phyloP scores from a whole-genome alignment of 371 early-diverging fungal genomes.

The Haplosporangium sp. region DNA sequence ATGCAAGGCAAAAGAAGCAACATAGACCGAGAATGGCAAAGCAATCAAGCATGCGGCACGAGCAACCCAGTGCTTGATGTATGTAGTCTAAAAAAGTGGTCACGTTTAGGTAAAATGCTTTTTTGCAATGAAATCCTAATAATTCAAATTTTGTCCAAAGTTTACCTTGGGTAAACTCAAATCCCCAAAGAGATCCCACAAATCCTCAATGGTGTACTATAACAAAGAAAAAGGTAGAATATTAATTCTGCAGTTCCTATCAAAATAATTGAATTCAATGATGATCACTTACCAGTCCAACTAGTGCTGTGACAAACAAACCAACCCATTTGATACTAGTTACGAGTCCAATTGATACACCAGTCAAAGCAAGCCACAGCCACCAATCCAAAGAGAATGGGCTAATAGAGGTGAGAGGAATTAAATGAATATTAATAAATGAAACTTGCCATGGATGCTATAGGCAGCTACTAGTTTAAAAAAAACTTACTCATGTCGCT shows the following conservation, averaged over 20 bases:
- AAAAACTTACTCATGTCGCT: slow-evolving; percentile 69
- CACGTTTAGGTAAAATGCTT: too few species aligned
- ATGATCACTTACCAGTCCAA: slow-evolving; percentile 79
- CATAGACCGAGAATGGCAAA: slow-evolving; percentile 90
- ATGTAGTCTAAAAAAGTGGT: slow-evolving; percentile 60
- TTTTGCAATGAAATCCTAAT: too few species aligned
- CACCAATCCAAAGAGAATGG: slow-evolving; percentile 91
- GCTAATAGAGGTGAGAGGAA: slow-evolving; percentile 46
- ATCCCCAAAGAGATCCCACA: slow-evolving; percentile 95
- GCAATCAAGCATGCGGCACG: slow-evolving; percentile 87
- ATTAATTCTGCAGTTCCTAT: not conserved
- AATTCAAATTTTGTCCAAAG: too few species aligned
- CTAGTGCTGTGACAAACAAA: slow-evolving; percentile 93
- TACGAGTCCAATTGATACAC: slow-evolving; percentile 92
- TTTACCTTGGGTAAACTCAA: slow-evolving; percentile 72
- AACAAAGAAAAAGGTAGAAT: not conserved
- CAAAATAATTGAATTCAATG: not conserved
- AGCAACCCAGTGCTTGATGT: slow-evolving; percentile 83
- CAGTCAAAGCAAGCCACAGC: slow-evolving; percentile 89
- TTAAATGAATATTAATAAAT: not conserved
- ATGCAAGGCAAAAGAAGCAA: slow-evolving; percentile 92
- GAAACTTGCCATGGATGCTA: not conserved
- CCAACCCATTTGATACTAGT: slow-evolving; percentile 99
- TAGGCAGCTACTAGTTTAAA: too few species aligned
- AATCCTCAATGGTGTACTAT: slow-evolving; percentile 91